Base-by-base conservation (phyloP, 768 basidiomycete genomes). In the Boletus pseudopeckii region DNA sequence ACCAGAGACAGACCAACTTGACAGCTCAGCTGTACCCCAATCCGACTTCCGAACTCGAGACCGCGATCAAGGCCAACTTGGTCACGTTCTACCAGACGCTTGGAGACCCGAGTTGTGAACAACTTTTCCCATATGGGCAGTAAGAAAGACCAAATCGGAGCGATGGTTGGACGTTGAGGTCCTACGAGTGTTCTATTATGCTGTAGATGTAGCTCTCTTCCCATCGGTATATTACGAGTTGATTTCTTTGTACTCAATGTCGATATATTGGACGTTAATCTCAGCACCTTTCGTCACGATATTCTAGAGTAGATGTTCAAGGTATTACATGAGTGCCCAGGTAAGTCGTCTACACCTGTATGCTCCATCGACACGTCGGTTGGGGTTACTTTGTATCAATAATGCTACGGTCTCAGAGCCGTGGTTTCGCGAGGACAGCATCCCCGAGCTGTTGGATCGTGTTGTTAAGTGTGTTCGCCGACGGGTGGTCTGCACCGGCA, bases 31-130 rank as follows among this genome's bases (percentile, higher is more conserved):
- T 64, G 55, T 67, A 65, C 45, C 62, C 64, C 4, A 24, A 64
- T 8, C 65, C 65, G 28, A 56, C 52, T 2, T 9, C 54, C 3
- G 59, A 64, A 9, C 65, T 65, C 20, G 43, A 51, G 40, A 5
- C 53, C 0, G 63, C 63, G 39, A 65, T 67, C 65, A 67, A 55
- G 47, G 54, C 46, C 22, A 68, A 60, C 24, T 24, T 65, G 44
- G 26, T 38, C 37, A 63, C 58, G 17, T 54, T 65, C 9, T 56
- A 57, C 43, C 7, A 58, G 39, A 38, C 44, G 13, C 26, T 65
- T 33, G 10, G 14, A 15, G 39, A 62, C 3, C 30, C 58, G 10
- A 38, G 7, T 7, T 65, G 65, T 37, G 6, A 52, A 18, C 59
- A 58, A 20, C 18, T 58, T 22, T 64, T 56, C 34, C 65, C 59